A percentile compares a stretch with the other conserved stretches of the same genome.
Conservation (phyloP, 768 basidiomycete genomes). For the Boletus rubropictus region DNA sequence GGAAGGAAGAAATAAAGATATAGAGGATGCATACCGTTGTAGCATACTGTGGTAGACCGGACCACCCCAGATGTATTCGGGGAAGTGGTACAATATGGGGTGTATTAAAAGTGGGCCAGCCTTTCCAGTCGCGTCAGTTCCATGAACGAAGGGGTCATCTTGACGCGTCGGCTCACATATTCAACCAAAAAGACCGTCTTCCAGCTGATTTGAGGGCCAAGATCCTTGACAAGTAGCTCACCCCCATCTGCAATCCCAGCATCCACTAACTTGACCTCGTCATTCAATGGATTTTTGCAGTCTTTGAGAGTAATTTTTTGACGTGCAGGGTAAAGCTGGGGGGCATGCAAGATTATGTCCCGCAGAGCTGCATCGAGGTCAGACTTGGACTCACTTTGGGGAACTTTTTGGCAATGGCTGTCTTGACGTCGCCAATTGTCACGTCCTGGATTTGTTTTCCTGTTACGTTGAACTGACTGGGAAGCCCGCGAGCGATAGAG, state of each 20-base stretch:
- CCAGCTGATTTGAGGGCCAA: slow-evolving; percentile 89
- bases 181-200: slow-evolving; percentile 84
- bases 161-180: slow-evolving; percentile 63
- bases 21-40: slow-evolving; percentile 51
- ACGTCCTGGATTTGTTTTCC: slow-evolving; percentile 40
- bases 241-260: slow-evolving; percentile 54
- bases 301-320: slow-evolving; percentile 69
- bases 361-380: neutral
- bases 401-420: slow-evolving; percentile 48
- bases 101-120: slow-evolving; percentile 85
- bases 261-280: slow-evolving; percentile 54
- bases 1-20: neutral
- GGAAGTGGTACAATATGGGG: slow-evolving; percentile 73
- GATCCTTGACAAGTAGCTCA: slow-evolving; percentile 78
- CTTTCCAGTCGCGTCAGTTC: slow-evolving; percentile 35
- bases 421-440: slow-evolving; percentile 68
- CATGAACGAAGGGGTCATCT: neutral
- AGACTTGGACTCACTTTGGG: slow-evolving; percentile 37
- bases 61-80: slow-evolving; percentile 62
- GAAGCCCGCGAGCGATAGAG: slow-evolving; percentile 45
- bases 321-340: slow-evolving; percentile 62
- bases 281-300: slow-evolving; percentile 55
- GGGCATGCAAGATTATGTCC: slow-evolving; percentile 1
- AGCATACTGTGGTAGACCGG: slow-evolving; percentile 68
- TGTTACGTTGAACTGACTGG: slow-evolving; percentile 44